Percentiles rank a stretch among this genome's conserved stretches.
Conservation (phyloP, 108 stramenopile species). For the Phaeodactylum tricornutum region DNA sequence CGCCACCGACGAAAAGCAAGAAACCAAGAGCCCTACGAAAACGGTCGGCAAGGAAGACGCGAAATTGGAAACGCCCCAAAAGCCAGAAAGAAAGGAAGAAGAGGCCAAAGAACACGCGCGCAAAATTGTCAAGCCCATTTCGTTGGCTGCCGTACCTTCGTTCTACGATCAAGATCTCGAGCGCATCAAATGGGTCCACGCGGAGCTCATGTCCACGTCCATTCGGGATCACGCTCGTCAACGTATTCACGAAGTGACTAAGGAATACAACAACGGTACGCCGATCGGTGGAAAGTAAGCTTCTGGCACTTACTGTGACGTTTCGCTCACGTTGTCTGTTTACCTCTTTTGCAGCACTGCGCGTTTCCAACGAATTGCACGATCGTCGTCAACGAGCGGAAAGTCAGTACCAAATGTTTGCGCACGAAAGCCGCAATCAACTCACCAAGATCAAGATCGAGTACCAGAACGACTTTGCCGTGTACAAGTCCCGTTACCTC, state of each 20-base stretch:
- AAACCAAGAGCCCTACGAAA: not conserved
- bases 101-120: not conserved
- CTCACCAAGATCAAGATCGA: slow-evolving; percentile 16
- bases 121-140: slow-evolving; percentile 22
- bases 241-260: slow-evolving; percentile 16
- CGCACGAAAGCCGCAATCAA: slow-evolving; percentile 2
- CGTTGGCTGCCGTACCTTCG: slow-evolving; percentile 52
- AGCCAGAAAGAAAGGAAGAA: not conserved
- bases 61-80: not conserved
- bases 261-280: slow-evolving; percentile 42
- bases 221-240: slow-evolving; percentile 18
- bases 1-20: not conserved
- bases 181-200: slow-evolving; percentile 43
- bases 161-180: slow-evolving; percentile 58
- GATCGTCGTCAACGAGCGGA: slow-evolving; percentile 15
- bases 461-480: slow-evolving; percentile 16
- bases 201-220: slow-evolving; percentile 23
- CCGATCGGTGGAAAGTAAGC: not conserved
- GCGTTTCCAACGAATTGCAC: slow-evolving; percentile 21
- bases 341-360: slow-evolving; percentile 10
- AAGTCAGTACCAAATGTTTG: not conserved
- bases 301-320: not conserved
- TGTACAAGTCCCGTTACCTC: slow-evolving; percentile 21
- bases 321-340: not conserved
- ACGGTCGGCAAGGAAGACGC: not conserved